phyloP scores from a whole-genome alignment of 805 yeast species.

The Myxozyma monticola region DNA sequence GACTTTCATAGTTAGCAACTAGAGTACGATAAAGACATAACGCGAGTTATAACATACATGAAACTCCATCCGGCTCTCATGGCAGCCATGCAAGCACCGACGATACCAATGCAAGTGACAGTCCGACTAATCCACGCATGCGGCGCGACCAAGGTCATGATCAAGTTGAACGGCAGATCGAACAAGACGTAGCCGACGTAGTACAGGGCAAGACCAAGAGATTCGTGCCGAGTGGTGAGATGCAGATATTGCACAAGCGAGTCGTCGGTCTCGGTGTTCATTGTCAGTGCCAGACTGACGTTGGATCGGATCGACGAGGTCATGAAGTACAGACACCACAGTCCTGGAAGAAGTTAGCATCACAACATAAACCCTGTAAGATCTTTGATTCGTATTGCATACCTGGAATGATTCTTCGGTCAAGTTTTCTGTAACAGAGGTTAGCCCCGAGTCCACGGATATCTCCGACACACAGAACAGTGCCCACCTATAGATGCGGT shows the following conservation, averaged over 20 bases:
- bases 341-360: slow-evolving; percentile 43
- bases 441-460: too few relatives aligned
- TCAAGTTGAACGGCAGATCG: slow-evolving; percentile 84
- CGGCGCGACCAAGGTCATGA: slow-evolving; percentile 81
- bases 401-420: slow-evolving; percentile 63
- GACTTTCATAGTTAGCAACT: slow-evolving; percentile 1
- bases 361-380: too few relatives aligned
- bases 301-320: slow-evolving; percentile 66
- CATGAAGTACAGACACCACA: slow-evolving; percentile 69
- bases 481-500: slow-evolving; percentile 13
- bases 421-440: slow-evolving; percentile 50
- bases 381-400: neutral
- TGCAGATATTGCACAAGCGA: slow-evolving; percentile 62
- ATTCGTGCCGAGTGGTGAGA: slow-evolving; percentile 56
- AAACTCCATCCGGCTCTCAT: slow-evolving; percentile 58
- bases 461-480: too few relatives aligned
- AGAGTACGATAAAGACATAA: neutral
- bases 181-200: slow-evolving; percentile 81
- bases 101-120: slow-evolving; percentile 72
- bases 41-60: slow-evolving; percentile 11
- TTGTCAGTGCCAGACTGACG: slow-evolving; percentile 39
- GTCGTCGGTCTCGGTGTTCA: slow-evolving; percentile 76
- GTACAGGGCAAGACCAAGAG: slow-evolving; percentile 77
- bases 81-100: slow-evolving; percentile 71
- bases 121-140: slow-evolving; percentile 83